Percentiles rank a stretch among this genome's conserved stretches.
Conservation (phyloP, 177 flowering plant genomes). For the Vitis hybrid region DNA sequence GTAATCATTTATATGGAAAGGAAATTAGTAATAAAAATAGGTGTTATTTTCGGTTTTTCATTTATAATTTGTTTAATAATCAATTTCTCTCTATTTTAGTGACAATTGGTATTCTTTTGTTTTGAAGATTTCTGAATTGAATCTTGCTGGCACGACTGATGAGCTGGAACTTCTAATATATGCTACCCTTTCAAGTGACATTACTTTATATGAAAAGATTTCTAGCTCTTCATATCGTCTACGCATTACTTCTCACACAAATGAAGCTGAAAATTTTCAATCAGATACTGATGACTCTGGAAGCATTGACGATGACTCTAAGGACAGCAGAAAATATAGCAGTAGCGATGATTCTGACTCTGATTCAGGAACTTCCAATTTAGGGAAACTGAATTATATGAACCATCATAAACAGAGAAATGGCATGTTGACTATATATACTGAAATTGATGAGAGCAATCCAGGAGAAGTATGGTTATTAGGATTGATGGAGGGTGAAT, state of each 20-base stretch:
- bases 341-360: slow-evolving; percentile 48
- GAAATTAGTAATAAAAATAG: neutral
- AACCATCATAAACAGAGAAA: slow-evolving; percentile 22
- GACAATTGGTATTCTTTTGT: slow-evolving; percentile 11
- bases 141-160: slow-evolving; percentile 45
- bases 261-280: slow-evolving; percentile 34
- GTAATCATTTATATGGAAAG: neutral
- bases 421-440: slow-evolving; percentile 28
- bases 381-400: slow-evolving; percentile 17
- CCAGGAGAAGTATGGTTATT: slow-evolving; percentile 89
- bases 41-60: neutral
- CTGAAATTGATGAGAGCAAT: slow-evolving; percentile 91
- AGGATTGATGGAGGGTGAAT: slow-evolving; percentile 92
- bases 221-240: slow-evolving; percentile 74
- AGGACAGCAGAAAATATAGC: slow-evolving; percentile 29
- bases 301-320: slow-evolving; percentile 63
- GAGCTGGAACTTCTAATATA: slow-evolving; percentile 61
- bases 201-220: slow-evolving; percentile 90
- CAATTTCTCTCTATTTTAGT: neutral
- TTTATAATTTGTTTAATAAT: neutral
- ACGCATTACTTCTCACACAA: slow-evolving; percentile 42
- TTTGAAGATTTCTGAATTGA: slow-evolving; percentile 68
- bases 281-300: slow-evolving; percentile 73
- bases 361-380: slow-evolving; percentile 37
- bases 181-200: slow-evolving; percentile 84